These are phyloP conservation scores for Euptelea pleiosperma DNA, from an alignment of 164 flowering plant genomes.

Conservation along the genomic window DNA sequence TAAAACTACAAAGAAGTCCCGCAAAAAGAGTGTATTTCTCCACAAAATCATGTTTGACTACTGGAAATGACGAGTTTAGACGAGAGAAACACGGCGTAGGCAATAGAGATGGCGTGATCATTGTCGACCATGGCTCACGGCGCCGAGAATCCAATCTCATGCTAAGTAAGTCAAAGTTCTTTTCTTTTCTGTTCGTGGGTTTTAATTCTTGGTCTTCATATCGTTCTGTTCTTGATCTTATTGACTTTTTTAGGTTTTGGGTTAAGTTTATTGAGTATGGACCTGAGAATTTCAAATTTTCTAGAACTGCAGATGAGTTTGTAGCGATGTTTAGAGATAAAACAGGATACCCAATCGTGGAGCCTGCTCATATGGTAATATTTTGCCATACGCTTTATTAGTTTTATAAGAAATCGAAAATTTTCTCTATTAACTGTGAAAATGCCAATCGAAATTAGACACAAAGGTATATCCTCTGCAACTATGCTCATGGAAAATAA, in stretches of 20 bases:
- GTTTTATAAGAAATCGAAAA: not conserved
- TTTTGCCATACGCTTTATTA: not conserved
- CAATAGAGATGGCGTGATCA: conserved; percentile 65
- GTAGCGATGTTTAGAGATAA: conserved; percentile 72
- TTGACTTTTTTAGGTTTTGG: not conserved
- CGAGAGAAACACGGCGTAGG: conserved; percentile 34
- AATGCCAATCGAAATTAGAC: too few relatives aligned
- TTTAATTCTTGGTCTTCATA: not conserved
- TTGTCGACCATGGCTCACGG: conserved; percentile 95
- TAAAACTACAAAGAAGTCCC: conserved; percentile 26
- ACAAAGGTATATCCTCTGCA: too few relatives aligned
- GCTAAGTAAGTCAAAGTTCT: conserved; percentile 60
- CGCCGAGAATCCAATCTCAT: conserved; percentile 81
- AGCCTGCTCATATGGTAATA: conserved; percentile 95
- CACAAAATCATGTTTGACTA: conserved; percentile 23
- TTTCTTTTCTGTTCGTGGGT: not conserved
- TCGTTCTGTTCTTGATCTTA: not conserved
- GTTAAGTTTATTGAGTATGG: not conserved
- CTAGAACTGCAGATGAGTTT: conserved; percentile 67
- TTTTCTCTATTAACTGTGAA: too few relatives aligned
- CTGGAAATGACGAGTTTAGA: conserved; percentile 33
- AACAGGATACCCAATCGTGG: conserved; percentile 84
- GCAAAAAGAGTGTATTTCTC: conserved; percentile 21
- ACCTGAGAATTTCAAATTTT: too few relatives aligned
- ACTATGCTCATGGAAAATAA: too few relatives aligned